phyloP scores from a whole-genome alignment of 1,284 basidiomycete species.

The Singerocomus inundabilis region DNA sequence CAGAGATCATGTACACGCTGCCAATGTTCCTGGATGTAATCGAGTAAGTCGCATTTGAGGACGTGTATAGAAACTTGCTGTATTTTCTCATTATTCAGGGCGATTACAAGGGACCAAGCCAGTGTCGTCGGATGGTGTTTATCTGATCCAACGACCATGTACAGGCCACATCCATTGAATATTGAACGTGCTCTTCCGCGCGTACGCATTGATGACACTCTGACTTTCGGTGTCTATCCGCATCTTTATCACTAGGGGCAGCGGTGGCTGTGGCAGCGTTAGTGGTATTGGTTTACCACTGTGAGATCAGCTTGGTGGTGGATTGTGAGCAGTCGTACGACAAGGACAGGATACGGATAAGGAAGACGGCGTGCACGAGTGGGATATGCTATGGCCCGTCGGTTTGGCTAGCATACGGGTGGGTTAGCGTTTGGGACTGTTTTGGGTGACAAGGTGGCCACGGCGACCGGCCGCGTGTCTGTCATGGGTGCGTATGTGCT shows the following conservation, averaged over 20 bases:
- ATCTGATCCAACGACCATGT: no score
- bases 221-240: conserved; percentile 34
- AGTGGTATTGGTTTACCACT: conserved; percentile 2
- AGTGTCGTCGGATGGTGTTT: conserved; percentile 35
- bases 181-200: conserved; percentile 29
- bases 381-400: conserved; percentile 9
- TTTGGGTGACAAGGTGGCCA: conserved; percentile 22
- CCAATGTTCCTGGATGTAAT: conserved; percentile 40
- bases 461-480: conserved; percentile 25
- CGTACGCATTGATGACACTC: conserved; percentile 20
- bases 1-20: conserved; percentile 41
- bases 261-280: no score
- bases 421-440: conserved; percentile 25
- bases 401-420: conserved; percentile 18
- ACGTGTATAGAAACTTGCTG: no score
- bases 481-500: conserved; percentile 25
- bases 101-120: conserved; percentile 15
- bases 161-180: conserved; percentile 36
- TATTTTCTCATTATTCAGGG: no score
- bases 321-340: no score
- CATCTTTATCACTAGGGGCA: conserved; percentile 34
- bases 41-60: conserved; percentile 35
- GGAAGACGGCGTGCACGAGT: conserved; percentile 7
- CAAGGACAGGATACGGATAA: no score
- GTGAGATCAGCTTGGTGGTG: conserved; percentile 6